Base-by-base conservation (phyloP, 2,329 filamentous ascomycete species). In the Alternaria arbusti region DNA sequence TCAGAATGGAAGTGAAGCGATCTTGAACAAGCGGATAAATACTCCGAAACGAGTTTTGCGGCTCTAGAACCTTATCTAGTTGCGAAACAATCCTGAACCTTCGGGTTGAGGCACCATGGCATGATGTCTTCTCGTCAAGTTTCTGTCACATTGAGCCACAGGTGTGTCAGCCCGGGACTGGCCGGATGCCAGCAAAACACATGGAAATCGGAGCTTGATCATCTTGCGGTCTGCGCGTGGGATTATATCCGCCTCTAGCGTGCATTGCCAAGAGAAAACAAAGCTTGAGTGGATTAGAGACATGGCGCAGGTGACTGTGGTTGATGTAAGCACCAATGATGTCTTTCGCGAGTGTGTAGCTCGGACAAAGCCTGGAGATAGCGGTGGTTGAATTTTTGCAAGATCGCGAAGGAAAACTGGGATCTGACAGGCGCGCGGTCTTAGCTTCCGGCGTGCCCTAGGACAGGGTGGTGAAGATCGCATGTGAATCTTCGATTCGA, bases 201-300 rank as follows among this genome's bases (percentile, higher is more conserved):
- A 61, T 55, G 60, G 47, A 55, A 54, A 56, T 56, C 49, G 47
- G 36, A 40, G 28, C 49, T 52, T 50, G 58, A 59, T 56, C 63
- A 56, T 17, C n/a, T 40, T 47, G 54, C 45, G 56, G 59, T 30
- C 63, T 64, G 62, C 60, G 58, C 57, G 65, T 61, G 58, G 59
- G 50, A 63, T 51, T 56, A 56, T 58, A 60, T 47, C 61, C 67
- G 60, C 55, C 54, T 51, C 59, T 64, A 64, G 59, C 64, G 63
- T 64, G 59, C 58, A 46, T 59, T 52, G 62, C 68, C 62, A 62
- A 54, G 63, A 54, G 40, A 12, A 20, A 50, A 46, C 55, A 72
- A 74, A 71, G 71, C 70, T 72, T 71, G 66, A 65, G 17, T 44
- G 58, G 56, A 56, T 63, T 62, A 62, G 63, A 70, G 61, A 59